These are phyloP conservation scores for Beta corolliflora DNA, from an alignment of 179 eudicot species.

Conservation along the genomic window DNA sequence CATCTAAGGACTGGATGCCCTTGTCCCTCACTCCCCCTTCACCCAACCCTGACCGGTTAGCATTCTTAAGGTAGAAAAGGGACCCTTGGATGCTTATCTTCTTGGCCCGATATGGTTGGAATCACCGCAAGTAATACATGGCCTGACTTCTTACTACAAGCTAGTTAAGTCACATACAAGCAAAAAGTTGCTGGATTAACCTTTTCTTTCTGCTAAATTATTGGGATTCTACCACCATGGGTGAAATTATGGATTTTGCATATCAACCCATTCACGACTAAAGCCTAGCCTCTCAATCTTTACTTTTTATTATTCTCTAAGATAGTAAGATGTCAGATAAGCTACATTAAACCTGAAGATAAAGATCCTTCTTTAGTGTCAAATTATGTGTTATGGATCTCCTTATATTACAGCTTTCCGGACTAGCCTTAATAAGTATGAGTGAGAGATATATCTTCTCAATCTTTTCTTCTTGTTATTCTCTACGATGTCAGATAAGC, in stretches of 20 bases:
- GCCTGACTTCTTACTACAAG: no score
- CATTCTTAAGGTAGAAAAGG: neutral
- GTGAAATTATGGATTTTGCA: no score
- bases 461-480: no score
- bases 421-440: no score
- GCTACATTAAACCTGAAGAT: neutral
- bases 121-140: neutral
- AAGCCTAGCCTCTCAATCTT: neutral
- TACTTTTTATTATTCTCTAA: neutral
- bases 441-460: no score
- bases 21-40: no score
- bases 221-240: no score
- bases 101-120: neutral
- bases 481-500: neutral
- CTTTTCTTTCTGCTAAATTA: neutral
- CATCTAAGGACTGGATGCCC: neutral
- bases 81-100: neutral
- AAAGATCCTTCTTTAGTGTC: no score
- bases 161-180: no score
- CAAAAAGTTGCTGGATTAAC: neutral
- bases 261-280: neutral
- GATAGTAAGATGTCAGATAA: neutral
- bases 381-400: neutral
- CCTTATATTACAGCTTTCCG: neutral
- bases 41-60: no score